These are phyloP conservation scores for Rubia tinctorum DNA, from an alignment of 305 asterid species.

Conservation along the genomic window DNA sequence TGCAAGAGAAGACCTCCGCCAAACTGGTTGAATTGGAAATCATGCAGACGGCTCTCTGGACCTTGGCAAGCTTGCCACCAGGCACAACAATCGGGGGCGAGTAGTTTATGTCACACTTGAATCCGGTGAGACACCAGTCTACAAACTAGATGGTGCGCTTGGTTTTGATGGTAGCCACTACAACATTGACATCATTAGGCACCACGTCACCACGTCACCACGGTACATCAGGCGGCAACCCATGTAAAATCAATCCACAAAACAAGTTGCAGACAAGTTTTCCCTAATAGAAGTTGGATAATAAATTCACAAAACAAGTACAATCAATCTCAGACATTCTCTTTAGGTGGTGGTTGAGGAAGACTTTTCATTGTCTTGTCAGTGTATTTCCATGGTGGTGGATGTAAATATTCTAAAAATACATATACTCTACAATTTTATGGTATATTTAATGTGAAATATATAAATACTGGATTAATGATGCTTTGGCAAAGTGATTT, in stretches of 20 bases:
- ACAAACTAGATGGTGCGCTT: conserved; percentile 28
- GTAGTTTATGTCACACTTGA: conserved; percentile 26
- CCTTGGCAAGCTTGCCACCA: conserved; percentile 27
- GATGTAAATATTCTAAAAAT: too few species aligned
- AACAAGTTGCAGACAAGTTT: too few species aligned
- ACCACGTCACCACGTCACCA: conserved; percentile 29
- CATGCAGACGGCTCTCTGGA: conserved; percentile 2
- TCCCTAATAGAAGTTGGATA: too few species aligned
- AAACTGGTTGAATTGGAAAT: conserved; percentile 25
- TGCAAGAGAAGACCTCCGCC: conserved; percentile 27
- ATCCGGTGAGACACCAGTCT: conserved; percentile 30
- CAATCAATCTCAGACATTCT: too few species aligned
- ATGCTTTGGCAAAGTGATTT: too few species aligned
- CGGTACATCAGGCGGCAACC: conserved; percentile 30
- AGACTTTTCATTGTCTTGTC: too few species aligned
- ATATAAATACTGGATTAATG: too few species aligned
- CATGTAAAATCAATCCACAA: conserved; percentile 9
- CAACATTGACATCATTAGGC: conserved; percentile 31
- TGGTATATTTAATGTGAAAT: too few species aligned
- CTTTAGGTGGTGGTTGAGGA: too few species aligned
- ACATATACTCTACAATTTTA: too few species aligned
- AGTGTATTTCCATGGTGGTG: too few species aligned
- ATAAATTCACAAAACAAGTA: too few species aligned
- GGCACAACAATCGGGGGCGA: conserved; percentile 27
- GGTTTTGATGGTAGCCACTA: conserved; percentile 30